Conservation (phyloP, 257 asterid species). For the Gardenia jasminoides region DNA sequence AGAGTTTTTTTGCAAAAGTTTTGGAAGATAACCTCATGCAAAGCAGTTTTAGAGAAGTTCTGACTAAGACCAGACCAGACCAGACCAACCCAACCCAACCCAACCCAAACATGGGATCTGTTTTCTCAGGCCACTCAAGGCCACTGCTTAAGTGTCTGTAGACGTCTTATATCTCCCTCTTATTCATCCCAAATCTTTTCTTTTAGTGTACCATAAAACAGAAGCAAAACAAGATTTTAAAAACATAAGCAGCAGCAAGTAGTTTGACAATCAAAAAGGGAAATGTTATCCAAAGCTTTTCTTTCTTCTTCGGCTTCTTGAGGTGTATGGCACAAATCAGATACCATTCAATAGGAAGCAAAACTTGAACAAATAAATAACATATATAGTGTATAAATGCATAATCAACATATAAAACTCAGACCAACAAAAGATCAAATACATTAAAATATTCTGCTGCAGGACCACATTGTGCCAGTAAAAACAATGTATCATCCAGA, state of each 20-base stretch:
- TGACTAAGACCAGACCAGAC: not conserved
- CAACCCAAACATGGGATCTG: no score
- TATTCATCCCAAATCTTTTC: not conserved
- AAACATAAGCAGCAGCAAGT: not conserved
- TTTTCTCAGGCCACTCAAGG: not conserved
- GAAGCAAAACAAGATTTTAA: not conserved
- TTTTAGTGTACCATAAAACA: not conserved
- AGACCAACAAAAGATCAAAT: not conserved
- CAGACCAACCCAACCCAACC: not conserved
- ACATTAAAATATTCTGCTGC: not conserved
- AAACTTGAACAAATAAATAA: not conserved
- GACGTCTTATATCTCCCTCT: not conserved
- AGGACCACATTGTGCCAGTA: not conserved
- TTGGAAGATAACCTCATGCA: not conserved
- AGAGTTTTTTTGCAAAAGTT: not conserved
- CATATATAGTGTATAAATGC: not conserved
- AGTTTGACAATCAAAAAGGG: not conserved
- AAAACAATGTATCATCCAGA: not conserved
- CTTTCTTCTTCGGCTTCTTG: not conserved
- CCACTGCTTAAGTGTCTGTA: not conserved
- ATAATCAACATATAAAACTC: not conserved
- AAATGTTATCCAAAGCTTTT: not conserved
- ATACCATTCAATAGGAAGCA: not conserved
- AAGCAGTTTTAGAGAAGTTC: not conserved
- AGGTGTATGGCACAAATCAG: not conserved